Percentiles rank a stretch among this genome's conserved stretches.
Conservation (phyloP, 257 asterid genomes). For the Echites panduratus region DNA sequence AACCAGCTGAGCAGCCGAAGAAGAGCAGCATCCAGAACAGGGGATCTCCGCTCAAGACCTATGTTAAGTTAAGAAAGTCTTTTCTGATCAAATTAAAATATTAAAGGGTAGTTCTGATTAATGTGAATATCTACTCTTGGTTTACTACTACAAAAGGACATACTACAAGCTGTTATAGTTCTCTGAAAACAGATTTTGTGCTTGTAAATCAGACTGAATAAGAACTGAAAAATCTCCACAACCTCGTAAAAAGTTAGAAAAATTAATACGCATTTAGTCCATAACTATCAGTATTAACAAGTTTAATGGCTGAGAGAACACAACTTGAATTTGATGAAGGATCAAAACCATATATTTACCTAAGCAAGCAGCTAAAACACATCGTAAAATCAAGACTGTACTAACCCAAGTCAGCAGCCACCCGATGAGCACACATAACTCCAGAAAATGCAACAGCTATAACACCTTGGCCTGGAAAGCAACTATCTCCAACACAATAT, state of each 20-base stretch:
- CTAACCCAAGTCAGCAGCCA: slow-evolving; percentile 92
- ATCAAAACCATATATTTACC: too few relatives aligned
- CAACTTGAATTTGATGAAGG: background rate
- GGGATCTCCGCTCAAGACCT: slow-evolving; percentile 78
- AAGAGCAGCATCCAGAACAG: slow-evolving; percentile 60
- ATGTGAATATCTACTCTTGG: background rate
- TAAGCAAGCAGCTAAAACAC: too few relatives aligned
- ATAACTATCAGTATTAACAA: background rate
- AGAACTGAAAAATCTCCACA: background rate
- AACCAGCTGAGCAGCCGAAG: slow-evolving; percentile 84
- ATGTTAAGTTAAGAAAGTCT: slow-evolving; percentile 8
- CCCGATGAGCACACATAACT: slow-evolving; percentile 97
- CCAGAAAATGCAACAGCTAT: slow-evolving; percentile 98
- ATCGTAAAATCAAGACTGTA: background rate
- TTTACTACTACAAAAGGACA: background rate
- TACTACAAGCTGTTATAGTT: background rate
- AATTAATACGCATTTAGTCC: background rate
- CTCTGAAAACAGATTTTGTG: background rate
- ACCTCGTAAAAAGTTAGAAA: background rate
- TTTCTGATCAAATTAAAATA: slow-evolving; percentile 12
- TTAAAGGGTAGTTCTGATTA: background rate
- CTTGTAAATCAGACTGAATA: background rate
- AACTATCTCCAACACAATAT: slow-evolving; percentile 98
- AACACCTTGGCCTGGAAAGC: slow-evolving; percentile 99
- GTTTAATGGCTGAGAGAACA: background rate